Evolutionary conservation across 371 early-diverging fungal species (phyloP), one percentile per base, ranked within the genome.

Genomic region (Lichtheimia ramosa): DNA sequence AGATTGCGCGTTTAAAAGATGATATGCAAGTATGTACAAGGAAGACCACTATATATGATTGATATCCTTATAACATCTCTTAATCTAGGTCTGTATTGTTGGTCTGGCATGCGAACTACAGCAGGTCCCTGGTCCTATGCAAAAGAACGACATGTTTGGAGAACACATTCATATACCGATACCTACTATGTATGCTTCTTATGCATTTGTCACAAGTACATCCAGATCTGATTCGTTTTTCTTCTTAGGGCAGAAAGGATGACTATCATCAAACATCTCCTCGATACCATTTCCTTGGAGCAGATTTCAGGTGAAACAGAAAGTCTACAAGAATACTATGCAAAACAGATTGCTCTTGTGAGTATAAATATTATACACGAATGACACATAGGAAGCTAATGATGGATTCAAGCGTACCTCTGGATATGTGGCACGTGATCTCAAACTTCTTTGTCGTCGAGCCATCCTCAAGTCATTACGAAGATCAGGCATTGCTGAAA

Each of bases 351-450:
- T 24, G 65, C 71, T 27, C 56, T 73, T 62, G 77, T 77, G 62
- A 61, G 21, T 28, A 39, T n/a, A 8, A 3, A 53, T 28, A 14
- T 12, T 24, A 20, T 16, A 51, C 0, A 15, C 1, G 18, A 5
- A 12, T 43, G 1, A 20, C 0, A 21, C 14, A 0, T 20, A 20
- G 5, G 24, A 25, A 14, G 5, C 28, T 34, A 10, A 34, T 34
- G 34, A 34, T 10, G 16, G 21, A 21, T 8, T 1, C 6, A n/a
- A 84, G 83, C 62, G 77, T 51, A 83, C 86, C 0, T 82, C 88
- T 5, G 88, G 88, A 6, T 88, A 81, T 60, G 83, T 88, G 3
- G 84, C 84, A 13, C 71, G 76, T 14, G 86, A 88, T 54, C 68
- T 88, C 24, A 68, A 65, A 15, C 43, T 66, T n/a, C 53, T 88